Conservation (phyloP, 371 early-diverging fungal genomes). For the Chytridium lagenaria region DNA sequence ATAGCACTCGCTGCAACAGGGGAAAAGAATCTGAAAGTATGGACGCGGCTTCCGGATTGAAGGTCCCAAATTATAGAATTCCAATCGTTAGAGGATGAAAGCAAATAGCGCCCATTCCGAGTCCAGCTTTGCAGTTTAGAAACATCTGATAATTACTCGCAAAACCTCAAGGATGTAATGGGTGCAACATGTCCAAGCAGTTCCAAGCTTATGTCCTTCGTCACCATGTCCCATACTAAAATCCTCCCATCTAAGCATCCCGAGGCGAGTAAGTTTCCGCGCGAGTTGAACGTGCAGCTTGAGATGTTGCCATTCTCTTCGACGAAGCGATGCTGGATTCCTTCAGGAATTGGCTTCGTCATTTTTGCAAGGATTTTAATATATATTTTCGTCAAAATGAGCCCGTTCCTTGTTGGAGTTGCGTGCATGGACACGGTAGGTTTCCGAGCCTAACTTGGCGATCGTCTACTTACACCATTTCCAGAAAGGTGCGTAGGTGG, state of each 20-base stretch:
- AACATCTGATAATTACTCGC: neutral
- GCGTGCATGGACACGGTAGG: slow-evolving; percentile 38
- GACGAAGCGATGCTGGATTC: neutral
- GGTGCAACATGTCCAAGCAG: slow-evolving; percentile 75
- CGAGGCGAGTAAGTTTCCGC: slow-evolving; percentile 65
- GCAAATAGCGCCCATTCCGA: slow-evolving; percentile 34
- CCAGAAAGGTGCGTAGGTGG: neutral
- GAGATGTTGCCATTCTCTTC: neutral
- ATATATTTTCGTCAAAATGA: no score
- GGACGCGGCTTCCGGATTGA: slow-evolving; percentile 54
- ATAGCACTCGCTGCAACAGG: slow-evolving; percentile 70
- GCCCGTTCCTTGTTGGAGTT: slow-evolving; percentile 26
- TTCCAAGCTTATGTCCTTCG: slow-evolving; percentile 73
- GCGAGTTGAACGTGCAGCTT: slow-evolving; percentile 34
- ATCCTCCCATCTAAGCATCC: slow-evolving; percentile 83
- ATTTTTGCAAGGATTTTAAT: neutral
- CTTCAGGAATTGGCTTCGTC: neutral
- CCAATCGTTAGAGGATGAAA: slow-evolving; percentile 65
- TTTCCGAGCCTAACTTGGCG: neutral
- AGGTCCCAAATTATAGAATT: slow-evolving; percentile 91
- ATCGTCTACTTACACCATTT: neutral
- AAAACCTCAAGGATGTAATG: slow-evolving; percentile 78
- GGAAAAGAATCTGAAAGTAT: slow-evolving; percentile 70
- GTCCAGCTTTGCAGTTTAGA: slow-evolving; percentile 42
- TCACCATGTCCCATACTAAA: slow-evolving; percentile 88